Base-by-base conservation (phyloP, 352 stramenopile species). In the Pythium plurisporium region DNA sequence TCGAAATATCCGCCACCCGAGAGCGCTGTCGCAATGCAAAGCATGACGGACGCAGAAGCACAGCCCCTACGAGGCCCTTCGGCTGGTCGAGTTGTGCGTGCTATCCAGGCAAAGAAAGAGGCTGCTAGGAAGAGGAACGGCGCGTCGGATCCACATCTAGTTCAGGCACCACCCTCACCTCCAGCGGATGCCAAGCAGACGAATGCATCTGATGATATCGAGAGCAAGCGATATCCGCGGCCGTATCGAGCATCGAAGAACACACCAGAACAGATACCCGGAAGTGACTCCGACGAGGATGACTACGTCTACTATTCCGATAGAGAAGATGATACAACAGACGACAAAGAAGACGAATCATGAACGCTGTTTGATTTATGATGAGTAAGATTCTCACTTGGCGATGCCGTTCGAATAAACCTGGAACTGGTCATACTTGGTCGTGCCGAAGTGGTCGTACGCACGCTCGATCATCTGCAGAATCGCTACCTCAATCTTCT, bases 351-450 rank as follows among this genome's bases (percentile, higher is more conserved):
- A 45, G 26, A 55, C 12, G n/a, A 41, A 53, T n/a, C n/a, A n/a
- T n/a, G n/a, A n/a, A n/a, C n/a, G n/a, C n/a, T n/a, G n/a, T n/a
- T n/a, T n/a, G n/a, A n/a, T n/a, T 4, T 11, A 47, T 17, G 31
- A 42, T 19, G 25, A 42, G 19, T 31, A 36, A 22, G 36, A 20
- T 20, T 12, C 4, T 69, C 69, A 92, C 55, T 89, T 90, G 50
- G 80, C 75, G 42, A 96, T 96, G n/a, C 89, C 89, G 62, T 94
- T 95, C n/a, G 84, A 91, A 55, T 87, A 97, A 10, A 87, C 76
- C 66, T 98, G 91, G 68, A 97, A 98, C 44, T 95, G 74, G 70
- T 97, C 93, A 72, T 98, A 98, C 80, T 95, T 98, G 59, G 80
- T 87, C 10, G 96, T 98, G 46, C 91, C 87, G 79, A 96, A 98